Evolutionary conservation across 169 alveolate genomes (phyloP).

Genomic region (Eimeria brunetti): DNA sequence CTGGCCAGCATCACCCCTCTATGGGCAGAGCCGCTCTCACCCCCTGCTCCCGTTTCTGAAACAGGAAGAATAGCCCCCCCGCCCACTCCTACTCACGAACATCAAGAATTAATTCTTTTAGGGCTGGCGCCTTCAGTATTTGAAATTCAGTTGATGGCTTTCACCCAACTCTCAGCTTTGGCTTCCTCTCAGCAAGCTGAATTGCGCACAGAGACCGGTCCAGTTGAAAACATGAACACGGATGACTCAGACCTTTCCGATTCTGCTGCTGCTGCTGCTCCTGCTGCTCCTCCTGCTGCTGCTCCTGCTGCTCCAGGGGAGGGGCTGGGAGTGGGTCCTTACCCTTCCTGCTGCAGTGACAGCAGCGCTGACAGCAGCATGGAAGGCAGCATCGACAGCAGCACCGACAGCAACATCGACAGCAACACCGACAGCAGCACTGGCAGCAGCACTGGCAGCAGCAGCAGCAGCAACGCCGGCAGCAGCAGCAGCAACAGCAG

Average conservation of each 20-base stretch:
- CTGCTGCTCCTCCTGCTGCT: background rate
- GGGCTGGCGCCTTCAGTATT: background rate
- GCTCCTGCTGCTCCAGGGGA: background rate
- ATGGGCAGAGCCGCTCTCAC: background rate
- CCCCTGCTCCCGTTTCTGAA: no score
- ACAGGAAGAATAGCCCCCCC: background rate
- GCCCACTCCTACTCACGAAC: background rate
- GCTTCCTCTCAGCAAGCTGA: background rate
- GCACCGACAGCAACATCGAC: no score
- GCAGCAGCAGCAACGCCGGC: no score
- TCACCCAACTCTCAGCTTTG: background rate
- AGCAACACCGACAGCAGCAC: no score
- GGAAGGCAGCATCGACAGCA: no score
- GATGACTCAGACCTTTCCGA: background rate
- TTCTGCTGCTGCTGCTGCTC: no score
- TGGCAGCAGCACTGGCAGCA: no score
- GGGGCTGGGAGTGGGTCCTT: no score
- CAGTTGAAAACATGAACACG: background rate
- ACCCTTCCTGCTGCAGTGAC: no score
- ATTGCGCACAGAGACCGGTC: background rate
- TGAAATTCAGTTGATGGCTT: background rate
- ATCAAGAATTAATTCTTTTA: no score
- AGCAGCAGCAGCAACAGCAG: no score
- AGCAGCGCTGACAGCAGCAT: no score
- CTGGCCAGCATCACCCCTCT: background rate